Percentiles rank a stretch among this genome's conserved stretches.
Conservation (phyloP, 179 eudicot species). For the Carnegiea gigantea region DNA sequence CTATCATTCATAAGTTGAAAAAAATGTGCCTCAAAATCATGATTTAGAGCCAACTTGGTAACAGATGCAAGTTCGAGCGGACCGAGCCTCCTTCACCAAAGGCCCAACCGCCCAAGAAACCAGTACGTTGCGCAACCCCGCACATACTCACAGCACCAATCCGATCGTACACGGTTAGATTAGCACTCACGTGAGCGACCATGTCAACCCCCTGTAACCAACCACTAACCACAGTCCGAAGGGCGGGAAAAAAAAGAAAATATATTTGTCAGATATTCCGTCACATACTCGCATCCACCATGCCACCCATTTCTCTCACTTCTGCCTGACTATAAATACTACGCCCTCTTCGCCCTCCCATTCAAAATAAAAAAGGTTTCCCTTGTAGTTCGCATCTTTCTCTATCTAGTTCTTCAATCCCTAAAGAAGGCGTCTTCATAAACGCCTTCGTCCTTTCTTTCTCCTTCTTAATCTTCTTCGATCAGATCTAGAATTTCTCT, state of each 20-base stretch:
- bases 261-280: background rate
- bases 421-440: slow-evolving; percentile 59
- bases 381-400: background rate
- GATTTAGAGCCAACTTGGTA: too few relatives aligned
- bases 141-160: too few relatives aligned
- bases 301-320: too few relatives aligned
- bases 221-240: background rate
- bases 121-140: too few relatives aligned
- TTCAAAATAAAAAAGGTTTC: background rate
- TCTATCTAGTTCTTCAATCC: slow-evolving; percentile 12
- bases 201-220: slow-evolving; percentile 21
- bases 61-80: too few relatives aligned
- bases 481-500: slow-evolving; percentile 8
- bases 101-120: too few relatives aligned
- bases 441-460: slow-evolving; percentile 41
- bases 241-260: slow-evolving; percentile 9
- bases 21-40: too few relatives aligned
- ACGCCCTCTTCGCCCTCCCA: background rate
- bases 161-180: background rate
- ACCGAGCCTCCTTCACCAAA: too few relatives aligned
- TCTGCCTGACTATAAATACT: background rate
- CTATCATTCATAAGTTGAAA: too few relatives aligned
- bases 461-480: slow-evolving; percentile 9
- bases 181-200: background rate
- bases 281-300: background rate